These are phyloP conservation scores for Maudiozyma turicensis DNA, from an alignment of 805 yeast genomes.

Conservation along the genomic window DNA sequence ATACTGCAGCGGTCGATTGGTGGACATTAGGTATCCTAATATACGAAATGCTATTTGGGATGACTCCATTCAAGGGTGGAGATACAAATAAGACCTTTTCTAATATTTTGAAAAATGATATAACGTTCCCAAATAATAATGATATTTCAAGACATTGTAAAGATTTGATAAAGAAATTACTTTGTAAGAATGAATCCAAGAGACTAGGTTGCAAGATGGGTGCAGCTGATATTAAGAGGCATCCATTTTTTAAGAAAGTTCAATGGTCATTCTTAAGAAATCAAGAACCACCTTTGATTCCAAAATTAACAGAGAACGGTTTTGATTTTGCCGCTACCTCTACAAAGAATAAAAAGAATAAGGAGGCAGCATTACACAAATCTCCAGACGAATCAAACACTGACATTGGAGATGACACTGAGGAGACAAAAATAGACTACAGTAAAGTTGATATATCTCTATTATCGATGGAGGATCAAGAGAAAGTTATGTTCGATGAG, in stretches of 20 bases:
- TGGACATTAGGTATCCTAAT: slow-evolving; percentile 95
- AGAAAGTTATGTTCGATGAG: slow-evolving; percentile 26
- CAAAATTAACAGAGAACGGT: slow-evolving; percentile 51
- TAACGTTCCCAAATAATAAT: slow-evolving; percentile 61
- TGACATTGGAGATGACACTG: neutral
- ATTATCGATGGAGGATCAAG: slow-evolving; percentile 14
- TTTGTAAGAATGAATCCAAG: slow-evolving; percentile 81
- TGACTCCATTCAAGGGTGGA: slow-evolving; percentile 91
- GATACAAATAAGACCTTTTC: slow-evolving; percentile 86
- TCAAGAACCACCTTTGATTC: slow-evolving; percentile 93
- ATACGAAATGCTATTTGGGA: slow-evolving; percentile 93
- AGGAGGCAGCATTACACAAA: neutral
- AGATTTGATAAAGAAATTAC: slow-evolving; percentile 64
- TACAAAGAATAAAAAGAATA: slow-evolving; percentile 8
- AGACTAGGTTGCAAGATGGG: slow-evolving; percentile 89
- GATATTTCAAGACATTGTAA: slow-evolving; percentile 67
- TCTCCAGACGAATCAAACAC: neutral
- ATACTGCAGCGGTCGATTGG: slow-evolving; percentile 98
- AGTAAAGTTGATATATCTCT: neutral
- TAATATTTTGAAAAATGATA: slow-evolving; percentile 76
- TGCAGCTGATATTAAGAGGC: slow-evolving; percentile 88
- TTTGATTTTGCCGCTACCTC: slow-evolving; percentile 37
- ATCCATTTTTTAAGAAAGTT: slow-evolving; percentile 79
- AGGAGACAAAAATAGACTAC: slow-evolving; percentile 1
- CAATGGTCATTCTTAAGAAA: slow-evolving; percentile 95